Percentiles rank a stretch among this genome's conserved stretches.
Conservation (phyloP, 495 filamentous ascomycete genomes). For the Astrothelium subdiscretum region DNA sequence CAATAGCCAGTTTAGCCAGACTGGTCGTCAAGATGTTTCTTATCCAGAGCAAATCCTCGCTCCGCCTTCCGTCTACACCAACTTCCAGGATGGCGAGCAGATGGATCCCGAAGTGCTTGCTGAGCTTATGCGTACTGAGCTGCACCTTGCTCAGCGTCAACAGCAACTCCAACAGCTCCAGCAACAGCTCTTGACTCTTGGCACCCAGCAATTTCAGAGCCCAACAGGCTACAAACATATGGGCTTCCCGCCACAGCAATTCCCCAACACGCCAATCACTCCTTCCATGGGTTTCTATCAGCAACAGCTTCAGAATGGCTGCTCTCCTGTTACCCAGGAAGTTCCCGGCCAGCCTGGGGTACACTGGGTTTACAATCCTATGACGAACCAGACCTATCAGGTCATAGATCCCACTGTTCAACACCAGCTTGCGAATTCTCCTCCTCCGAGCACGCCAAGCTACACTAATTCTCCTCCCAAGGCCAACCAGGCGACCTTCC, state of each 20-base stretch:
- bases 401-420: constrained; percentile 47
- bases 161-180: constrained; percentile 64
- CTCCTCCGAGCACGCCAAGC: constrained; percentile 24
- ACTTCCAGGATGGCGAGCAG: constrained; percentile 47
- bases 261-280: constrained; percentile 29
- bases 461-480: constrained; percentile 19
- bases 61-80: constrained; percentile 60
- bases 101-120: constrained; percentile 76
- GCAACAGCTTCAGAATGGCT: constrained; percentile 61
- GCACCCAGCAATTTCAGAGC: constrained; percentile 66
- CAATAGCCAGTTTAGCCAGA: constrained; percentile 31
- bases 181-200: constrained; percentile 22
- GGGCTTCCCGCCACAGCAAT: constrained; percentile 30
- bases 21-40: constrained; percentile 50
- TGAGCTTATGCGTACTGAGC: constrained; percentile 71
- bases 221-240: constrained; percentile 43
- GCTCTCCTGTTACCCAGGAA: constrained; percentile 57
- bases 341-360: constrained; percentile 61
- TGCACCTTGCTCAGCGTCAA: constrained; percentile 79
- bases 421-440: constrained; percentile 30
- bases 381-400: constrained; percentile 69
- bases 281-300: constrained; percentile 46
- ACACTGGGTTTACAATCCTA: constrained; percentile 71
- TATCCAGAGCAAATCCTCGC: constrained; percentile 76
- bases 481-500: constrained; percentile 40